Percentiles rank a stretch among this genome's conserved stretches.
These are phyloP conservation scores for Starmera stellimalicola DNA, from an alignment of 1,139 yeast genomes.

Conservation along the genomic window DNA sequence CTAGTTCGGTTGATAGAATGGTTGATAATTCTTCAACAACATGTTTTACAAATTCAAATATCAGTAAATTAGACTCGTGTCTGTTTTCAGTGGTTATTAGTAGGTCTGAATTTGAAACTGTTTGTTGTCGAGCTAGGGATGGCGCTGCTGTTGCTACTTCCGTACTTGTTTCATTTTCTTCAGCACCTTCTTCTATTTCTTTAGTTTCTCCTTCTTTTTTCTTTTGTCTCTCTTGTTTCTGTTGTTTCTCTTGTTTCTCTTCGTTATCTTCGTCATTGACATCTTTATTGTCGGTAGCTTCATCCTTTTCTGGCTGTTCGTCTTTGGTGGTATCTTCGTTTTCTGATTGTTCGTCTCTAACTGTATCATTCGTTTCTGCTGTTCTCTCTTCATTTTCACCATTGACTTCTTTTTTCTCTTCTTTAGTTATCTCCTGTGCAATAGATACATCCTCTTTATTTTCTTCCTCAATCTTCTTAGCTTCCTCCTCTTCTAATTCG, in stretches of 20 bases:
- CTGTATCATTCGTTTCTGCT: slow-evolving; percentile 1
- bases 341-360: slow-evolving; percentile 5
- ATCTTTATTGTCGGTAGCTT: slow-evolving; percentile 16
- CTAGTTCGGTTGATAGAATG: slow-evolving; percentile 28
- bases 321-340: slow-evolving; percentile 1
- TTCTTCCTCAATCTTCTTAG: slow-evolving; percentile 1
- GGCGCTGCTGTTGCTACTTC: too few relatives aligned
- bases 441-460: not conserved
- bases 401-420: slow-evolving; percentile 1
- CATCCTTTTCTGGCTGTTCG: not conserved
- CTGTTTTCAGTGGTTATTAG: slow-evolving; percentile 2
- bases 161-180: not conserved
- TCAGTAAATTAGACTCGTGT: slow-evolving; percentile 16
- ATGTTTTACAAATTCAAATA: slow-evolving; percentile 33
- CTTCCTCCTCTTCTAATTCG: slow-evolving; percentile 9
- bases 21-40: slow-evolving; percentile 26
- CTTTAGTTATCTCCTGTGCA: slow-evolving; percentile 3
- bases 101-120: too few relatives aligned
- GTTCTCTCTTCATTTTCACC: slow-evolving; percentile 1
- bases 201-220: not conserved
- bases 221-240: not conserved
- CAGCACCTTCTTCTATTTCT: not conserved
- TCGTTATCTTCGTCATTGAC: slow-evolving; percentile 15
- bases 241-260: slow-evolving; percentile 10
- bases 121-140: too few relatives aligned